Percentiles rank a stretch among this genome's conserved stretches.
phyloP scores from a whole-genome alignment of 768 basidiomycete species.

The Omphalotus guepiniiformis region DNA sequence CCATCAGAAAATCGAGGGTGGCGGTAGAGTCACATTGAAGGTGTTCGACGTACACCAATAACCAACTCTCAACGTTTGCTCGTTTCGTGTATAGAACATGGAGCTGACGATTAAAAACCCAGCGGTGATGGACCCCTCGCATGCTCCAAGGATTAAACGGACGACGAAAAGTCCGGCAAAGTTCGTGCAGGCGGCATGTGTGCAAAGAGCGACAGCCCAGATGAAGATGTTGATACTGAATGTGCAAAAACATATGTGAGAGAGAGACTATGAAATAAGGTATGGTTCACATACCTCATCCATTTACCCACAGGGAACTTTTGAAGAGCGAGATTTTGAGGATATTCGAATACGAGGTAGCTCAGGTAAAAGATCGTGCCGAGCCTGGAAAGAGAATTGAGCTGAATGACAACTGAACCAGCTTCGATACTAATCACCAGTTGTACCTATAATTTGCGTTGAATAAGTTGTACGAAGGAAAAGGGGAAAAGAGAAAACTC shows the following conservation, averaged over 20 bases:
- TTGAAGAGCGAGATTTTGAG: conserved; percentile 69
- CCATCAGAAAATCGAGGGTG: neutral
- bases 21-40: neutral
- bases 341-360: conserved; percentile 69
- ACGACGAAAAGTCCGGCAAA: conserved; percentile 62
- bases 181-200: conserved; percentile 68
- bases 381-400: conserved; percentile 40
- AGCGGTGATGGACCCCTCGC: conserved; percentile 70
- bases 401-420: neutral
- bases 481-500: conserved; percentile 13
- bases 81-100: conserved; percentile 74
- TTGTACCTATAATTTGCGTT: conserved; percentile 45
- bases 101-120: conserved; percentile 74
- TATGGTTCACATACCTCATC: conserved; percentile 55
- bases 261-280: neutral
- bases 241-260: neutral
- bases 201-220: conserved; percentile 60
- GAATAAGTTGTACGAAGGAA: neutral
- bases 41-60: conserved; percentile 63
- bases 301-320: conserved; percentile 74
- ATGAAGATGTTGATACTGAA: conserved; percentile 59
- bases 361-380: conserved; percentile 73
- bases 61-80: conserved; percentile 65
- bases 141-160: conserved; percentile 64
- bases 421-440: conserved; percentile 36